Percentiles rank a stretch among this genome's conserved stretches.
Conservation (phyloP, 2,329 filamentous ascomycete genomes). For the Pseudofabraea citricarpa region DNA sequence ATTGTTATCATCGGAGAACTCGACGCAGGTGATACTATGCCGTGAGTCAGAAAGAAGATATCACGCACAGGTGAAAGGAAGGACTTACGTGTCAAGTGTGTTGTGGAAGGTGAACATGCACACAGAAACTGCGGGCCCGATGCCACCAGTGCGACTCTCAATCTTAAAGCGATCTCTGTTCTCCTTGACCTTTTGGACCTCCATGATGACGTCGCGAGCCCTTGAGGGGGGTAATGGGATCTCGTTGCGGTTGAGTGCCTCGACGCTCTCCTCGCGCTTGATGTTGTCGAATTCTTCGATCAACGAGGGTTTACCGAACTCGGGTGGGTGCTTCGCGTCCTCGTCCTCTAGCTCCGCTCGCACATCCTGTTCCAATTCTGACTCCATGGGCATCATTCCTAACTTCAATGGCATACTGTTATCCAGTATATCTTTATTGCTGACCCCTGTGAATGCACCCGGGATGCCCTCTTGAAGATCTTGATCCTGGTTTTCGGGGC, state of each 20-base stretch:
- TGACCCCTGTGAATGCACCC: constrained; percentile 54
- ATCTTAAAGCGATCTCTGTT: constrained; percentile 89
- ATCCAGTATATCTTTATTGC: constrained; percentile 55
- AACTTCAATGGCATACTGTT: constrained; percentile 61
- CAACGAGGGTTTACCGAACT: constrained; percentile 65
- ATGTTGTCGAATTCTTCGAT: constrained; percentile 86
- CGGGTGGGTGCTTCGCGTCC: constrained; percentile 71
- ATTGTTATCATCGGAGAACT: constrained; percentile 87
- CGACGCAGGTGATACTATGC: constrained; percentile 77
- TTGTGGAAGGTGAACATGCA: constrained; percentile 99
- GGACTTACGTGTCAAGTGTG: constrained; percentile 76
- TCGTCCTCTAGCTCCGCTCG: constrained; percentile 82
- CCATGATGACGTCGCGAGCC: constrained; percentile 85
- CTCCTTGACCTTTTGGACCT: constrained; percentile 90
- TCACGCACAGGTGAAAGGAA: constrained; percentile 3
- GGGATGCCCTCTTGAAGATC: constrained; percentile 59
- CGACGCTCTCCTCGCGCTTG: constrained; percentile 85
- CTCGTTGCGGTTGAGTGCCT: constrained; percentile 72
- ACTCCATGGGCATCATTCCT: constrained; percentile 78
- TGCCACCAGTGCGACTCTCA: constrained; percentile 75
- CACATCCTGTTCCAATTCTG: constrained; percentile 77
- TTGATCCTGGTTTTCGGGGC: constrained; percentile 56
- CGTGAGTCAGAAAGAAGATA: constrained; percentile 15
- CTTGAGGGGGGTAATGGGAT: constrained; percentile 85
- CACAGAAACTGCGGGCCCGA: constrained; percentile 78